Evolutionary conservation across 192 early-diverging fungal genomes (phyloP).

Genomic region (Haplosporangium gracile): DNA sequence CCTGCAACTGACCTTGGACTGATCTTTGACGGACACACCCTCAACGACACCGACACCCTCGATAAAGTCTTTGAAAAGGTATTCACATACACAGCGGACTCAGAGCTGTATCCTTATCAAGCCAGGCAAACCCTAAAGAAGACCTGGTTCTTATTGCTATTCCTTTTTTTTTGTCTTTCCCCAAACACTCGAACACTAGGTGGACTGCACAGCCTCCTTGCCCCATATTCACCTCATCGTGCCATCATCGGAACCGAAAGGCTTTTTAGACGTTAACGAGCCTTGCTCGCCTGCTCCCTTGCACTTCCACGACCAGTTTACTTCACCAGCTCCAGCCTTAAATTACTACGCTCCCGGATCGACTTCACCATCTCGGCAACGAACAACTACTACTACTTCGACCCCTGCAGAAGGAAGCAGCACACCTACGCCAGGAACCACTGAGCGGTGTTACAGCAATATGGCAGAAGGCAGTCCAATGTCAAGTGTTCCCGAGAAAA

Average conservation of each 20-base stretch:
- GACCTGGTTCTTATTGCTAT: not conserved
- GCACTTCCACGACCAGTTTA: not conserved
- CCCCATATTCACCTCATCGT: not conserved
- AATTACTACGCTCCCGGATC: not conserved
- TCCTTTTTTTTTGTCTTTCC: not conserved
- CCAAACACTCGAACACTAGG: not conserved
- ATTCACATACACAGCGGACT: not conserved
- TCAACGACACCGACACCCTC: slow-evolving; percentile 14
- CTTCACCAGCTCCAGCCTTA: not conserved
- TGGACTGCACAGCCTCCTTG: not conserved
- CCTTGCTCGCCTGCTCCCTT: slow-evolving; percentile 4
- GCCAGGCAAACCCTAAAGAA: too few species aligned
- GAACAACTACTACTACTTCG: not conserved
- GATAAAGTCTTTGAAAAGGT: slow-evolving; percentile 5
- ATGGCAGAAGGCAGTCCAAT: not conserved
- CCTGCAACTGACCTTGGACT: not conserved
- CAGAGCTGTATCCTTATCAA: too few species aligned
- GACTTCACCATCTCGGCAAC: not conserved
- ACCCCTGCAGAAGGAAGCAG: not conserved
- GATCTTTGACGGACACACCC: not conserved
- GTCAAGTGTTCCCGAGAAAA: not conserved
- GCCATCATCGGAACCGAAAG: not conserved
- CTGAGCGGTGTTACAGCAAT: not conserved
- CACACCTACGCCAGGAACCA: not conserved
- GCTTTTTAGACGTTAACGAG: not conserved